A percentile compares a stretch with the other conserved stretches of the same genome.
Evolutionary conservation across 2,329 filamentous ascomycete species (phyloP).

Genomic region (Xylariales sp.): DNA sequence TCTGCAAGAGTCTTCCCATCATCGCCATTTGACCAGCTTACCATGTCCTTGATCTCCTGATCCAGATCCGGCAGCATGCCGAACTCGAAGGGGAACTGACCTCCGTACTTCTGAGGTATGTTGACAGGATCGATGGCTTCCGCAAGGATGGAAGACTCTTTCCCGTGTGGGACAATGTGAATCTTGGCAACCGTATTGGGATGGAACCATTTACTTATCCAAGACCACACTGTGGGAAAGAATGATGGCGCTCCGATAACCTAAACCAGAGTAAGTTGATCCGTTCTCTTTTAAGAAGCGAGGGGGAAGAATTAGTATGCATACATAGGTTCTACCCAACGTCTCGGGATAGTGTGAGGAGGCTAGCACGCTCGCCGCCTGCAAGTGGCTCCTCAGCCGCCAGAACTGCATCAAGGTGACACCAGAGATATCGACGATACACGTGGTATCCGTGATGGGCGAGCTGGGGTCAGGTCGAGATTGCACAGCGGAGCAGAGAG

Average conservation of each 20-base stretch:
- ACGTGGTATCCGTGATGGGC: neutral
- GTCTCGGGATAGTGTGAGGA: neutral
- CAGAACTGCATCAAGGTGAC: neutral
- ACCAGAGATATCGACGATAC: neutral
- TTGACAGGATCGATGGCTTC: neutral
- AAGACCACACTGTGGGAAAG: constrained; percentile 1
- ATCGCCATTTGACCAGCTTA: no score
- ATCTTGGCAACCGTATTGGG: neutral
- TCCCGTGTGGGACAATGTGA: neutral
- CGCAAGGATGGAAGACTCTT: neutral
- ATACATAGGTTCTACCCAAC: neutral
- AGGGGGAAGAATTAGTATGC: neutral
- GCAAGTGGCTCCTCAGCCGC: neutral
- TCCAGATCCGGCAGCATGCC: no score
- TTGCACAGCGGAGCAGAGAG: neutral
- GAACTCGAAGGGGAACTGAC: no score
- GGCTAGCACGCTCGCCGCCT: neutral
- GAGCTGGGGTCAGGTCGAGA: neutral
- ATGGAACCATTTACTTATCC: neutral
- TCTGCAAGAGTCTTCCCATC: neutral
- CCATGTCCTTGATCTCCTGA: no score
- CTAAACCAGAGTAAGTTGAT: no score
- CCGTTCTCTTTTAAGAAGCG: no score
- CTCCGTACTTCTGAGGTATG: neutral
- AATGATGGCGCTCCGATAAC: neutral